phyloP scores from a whole-genome alignment of 495 filamentous ascomycete genomes.

The Penicillium mononematosum region DNA sequence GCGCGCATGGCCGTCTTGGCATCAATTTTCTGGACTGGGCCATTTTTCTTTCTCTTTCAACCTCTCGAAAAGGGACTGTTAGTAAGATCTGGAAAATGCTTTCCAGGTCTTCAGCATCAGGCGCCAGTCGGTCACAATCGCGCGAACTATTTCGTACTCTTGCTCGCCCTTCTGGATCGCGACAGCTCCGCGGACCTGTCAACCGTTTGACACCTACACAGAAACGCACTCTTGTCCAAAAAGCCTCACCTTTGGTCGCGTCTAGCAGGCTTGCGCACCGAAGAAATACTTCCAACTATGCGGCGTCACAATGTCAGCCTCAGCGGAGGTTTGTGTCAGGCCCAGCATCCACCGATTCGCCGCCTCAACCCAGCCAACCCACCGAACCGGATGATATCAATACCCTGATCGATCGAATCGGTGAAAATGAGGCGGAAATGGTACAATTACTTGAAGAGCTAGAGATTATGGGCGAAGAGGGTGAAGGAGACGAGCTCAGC shows the following conservation, averaged over 20 bases:
- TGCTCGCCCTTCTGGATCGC: conserved; percentile 25
- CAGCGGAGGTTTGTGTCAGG: conserved; percentile 31
- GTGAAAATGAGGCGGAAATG: conserved; percentile 37
- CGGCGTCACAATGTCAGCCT: conserved; percentile 6
- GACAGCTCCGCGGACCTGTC: conserved; percentile 32
- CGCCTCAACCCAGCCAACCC: conserved; percentile 16
- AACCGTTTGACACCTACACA: conserved; percentile 21
- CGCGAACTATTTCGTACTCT: conserved; percentile 28
- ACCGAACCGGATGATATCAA: conserved; percentile 32
- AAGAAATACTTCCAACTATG: neutral
- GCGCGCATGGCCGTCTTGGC: conserved; percentile 29
- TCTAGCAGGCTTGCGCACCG: conserved; percentile 2
- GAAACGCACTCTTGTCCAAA: conserved; percentile 17
- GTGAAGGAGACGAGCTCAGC: conserved; percentile 21
- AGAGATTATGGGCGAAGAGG: conserved; percentile 29
- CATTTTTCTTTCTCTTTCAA: conserved; percentile 21
- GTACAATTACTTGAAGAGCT: conserved; percentile 38
- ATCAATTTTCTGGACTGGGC: conserved; percentile 32
- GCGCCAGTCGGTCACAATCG: conserved; percentile 30
- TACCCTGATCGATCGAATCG: conserved; percentile 40
- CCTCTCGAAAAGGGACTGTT: conserved; percentile 3
- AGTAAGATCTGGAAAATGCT: conserved; percentile 31
- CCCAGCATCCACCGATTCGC: conserved; percentile 18
- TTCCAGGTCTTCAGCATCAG: conserved; percentile 33
- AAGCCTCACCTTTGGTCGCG: conserved; percentile 2